phyloP scores from a whole-genome alignment of 2,329 filamentous ascomycete species.

The Nigrospora sphaerica region DNA sequence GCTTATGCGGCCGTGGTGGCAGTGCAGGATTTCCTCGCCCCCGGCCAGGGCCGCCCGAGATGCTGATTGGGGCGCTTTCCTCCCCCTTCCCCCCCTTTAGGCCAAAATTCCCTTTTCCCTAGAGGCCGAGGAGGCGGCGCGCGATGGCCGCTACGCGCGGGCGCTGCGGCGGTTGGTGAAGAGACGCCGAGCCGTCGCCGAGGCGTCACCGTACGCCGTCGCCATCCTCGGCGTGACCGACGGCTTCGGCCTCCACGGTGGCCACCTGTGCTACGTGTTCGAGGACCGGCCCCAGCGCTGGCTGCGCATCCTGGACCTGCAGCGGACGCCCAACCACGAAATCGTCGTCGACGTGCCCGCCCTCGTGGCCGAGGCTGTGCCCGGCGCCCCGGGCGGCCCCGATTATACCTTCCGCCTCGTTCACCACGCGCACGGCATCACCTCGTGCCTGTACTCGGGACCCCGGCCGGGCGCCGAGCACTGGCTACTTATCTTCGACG shows the following conservation, averaged over 20 bases:
- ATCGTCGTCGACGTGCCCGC: constrained; percentile 46
- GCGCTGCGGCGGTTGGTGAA: constrained; percentile 56
- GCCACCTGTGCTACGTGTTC: constrained; percentile 57
- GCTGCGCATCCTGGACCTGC: constrained; percentile 54
- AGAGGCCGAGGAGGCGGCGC: constrained; percentile 23
- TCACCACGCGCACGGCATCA: constrained; percentile 47
- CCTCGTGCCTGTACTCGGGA: constrained; percentile 50
- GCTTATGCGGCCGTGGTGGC: background rate
- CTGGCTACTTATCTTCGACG: constrained; percentile 48
- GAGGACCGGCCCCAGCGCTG: constrained; percentile 26
- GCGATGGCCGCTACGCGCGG: constrained; percentile 32
- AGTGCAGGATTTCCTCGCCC: too few species aligned
- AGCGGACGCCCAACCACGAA: constrained; percentile 39
- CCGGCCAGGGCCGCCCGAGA: too few species aligned
- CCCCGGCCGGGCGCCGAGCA: constrained; percentile 26
- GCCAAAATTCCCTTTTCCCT: constrained; percentile 20
- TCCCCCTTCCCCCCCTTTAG: constrained; percentile 12
- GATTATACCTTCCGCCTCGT: constrained; percentile 46
- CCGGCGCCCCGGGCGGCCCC: constrained; percentile 23
- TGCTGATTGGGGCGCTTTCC: constrained; percentile 3
- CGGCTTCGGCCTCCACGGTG: constrained; percentile 55
- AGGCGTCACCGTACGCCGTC: constrained; percentile 54
- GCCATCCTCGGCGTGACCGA: constrained; percentile 53
- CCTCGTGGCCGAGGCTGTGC: constrained; percentile 28
- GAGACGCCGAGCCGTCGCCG: constrained; percentile 51